Conservation (phyloP, 2,329 filamentous ascomycete genomes). For the Calonectria henricotiae region DNA sequence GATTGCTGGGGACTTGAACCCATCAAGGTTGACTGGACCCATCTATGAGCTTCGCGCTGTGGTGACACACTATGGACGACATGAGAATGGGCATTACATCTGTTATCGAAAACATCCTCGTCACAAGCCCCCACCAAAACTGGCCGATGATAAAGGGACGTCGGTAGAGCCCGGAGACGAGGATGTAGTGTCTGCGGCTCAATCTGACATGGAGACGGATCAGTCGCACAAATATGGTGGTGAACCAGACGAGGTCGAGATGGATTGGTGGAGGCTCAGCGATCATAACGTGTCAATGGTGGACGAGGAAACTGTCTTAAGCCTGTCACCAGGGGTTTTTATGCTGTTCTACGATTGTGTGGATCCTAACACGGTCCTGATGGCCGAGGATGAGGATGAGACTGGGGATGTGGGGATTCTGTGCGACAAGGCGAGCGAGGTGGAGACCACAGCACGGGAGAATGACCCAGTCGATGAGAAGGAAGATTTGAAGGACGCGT, state of each 20-base stretch:
- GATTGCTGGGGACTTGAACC: constrained; percentile 72
- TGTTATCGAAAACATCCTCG: constrained; percentile 84
- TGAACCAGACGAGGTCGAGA: constrained; percentile 54
- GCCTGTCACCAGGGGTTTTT: constrained; percentile 84
- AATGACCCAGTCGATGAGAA: constrained; percentile 14
- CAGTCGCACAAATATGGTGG: constrained; percentile 38
- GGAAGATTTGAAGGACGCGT: constrained; percentile 4
- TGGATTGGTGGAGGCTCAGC: constrained; percentile 91
- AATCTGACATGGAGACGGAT: constrained; percentile 32
- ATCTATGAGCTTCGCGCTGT: constrained; percentile 87
- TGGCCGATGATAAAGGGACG: constrained; percentile 16
- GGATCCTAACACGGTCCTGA: constrained; percentile 68
- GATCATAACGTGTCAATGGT: constrained; percentile 88
- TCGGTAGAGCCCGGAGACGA: constrained; percentile 42
- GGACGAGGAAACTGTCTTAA: constrained; percentile 80
- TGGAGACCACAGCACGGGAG: constrained; percentile 30
- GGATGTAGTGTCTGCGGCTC: constrained; percentile 28
- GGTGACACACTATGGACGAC: constrained; percentile 89
- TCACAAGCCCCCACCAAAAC: constrained; percentile 37
- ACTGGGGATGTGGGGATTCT: constrained; percentile 47
- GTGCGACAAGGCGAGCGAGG: constrained; percentile 37
- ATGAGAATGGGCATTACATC: constrained; percentile 97
- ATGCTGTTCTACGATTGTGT: constrained; percentile 97
- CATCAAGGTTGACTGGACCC: constrained; percentile 70
- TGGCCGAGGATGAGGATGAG: constrained; percentile 53